Conservation (phyloP, 352 stramenopile genomes). For the Globisporangium orthogonon region DNA sequence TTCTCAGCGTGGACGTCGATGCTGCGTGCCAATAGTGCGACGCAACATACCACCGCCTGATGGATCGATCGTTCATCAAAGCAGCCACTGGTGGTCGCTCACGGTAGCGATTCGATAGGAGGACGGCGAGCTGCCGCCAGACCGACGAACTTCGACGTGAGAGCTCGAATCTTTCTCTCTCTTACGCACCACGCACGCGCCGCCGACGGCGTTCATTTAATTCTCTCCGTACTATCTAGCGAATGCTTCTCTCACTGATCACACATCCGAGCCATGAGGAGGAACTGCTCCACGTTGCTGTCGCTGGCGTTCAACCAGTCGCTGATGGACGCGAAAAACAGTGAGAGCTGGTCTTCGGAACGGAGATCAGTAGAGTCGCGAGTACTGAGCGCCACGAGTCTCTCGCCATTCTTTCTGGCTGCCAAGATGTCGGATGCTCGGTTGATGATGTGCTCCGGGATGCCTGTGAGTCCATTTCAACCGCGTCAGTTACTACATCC, state of each 20-base stretch:
- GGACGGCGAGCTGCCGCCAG: background rate
- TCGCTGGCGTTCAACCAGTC: slow-evolving; percentile 42
- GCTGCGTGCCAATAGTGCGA: slow-evolving; percentile 11
- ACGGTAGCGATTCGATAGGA: background rate
- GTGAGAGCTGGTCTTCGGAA: slow-evolving; percentile 33
- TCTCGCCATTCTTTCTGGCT: slow-evolving; percentile 17
- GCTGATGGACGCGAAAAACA: slow-evolving; percentile 43
- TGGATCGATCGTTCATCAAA: too few relatives aligned
- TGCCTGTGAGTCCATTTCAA: slow-evolving; percentile 22
- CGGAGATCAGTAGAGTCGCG: slow-evolving; percentile 20
- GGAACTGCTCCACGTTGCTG: slow-evolving; percentile 38
- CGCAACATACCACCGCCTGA: background rate
- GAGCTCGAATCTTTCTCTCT: background rate
- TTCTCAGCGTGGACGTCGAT: slow-evolving; percentile 51
- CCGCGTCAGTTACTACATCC: background rate
- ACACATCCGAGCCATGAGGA: slow-evolving; percentile 42
- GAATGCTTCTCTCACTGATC: slow-evolving; percentile 19
- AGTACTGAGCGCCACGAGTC: slow-evolving; percentile 18
- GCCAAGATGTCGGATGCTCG: slow-evolving; percentile 43
- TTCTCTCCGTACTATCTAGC: slow-evolving; percentile 3
- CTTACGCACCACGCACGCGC: background rate
- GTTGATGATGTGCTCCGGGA: slow-evolving; percentile 29
- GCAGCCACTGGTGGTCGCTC: background rate
- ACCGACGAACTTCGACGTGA: background rate
- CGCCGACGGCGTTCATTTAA: slow-evolving; percentile 1